Conservation (phyloP, 2,329 filamentous ascomycete genomes). For the Zymoseptoria pseudotritici region DNA sequence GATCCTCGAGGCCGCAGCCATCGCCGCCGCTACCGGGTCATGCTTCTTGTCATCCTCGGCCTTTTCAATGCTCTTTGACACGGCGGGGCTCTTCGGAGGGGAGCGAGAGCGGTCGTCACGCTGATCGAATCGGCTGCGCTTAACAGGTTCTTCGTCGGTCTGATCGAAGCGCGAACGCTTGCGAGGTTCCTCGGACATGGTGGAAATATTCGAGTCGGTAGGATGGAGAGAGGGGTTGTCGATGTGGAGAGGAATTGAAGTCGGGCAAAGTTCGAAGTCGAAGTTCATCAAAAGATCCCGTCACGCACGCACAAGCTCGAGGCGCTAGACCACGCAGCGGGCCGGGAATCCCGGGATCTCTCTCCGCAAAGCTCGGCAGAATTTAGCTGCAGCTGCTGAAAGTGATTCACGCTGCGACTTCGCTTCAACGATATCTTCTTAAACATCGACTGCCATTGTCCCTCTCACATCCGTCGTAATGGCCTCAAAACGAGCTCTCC, state of each 20-base stretch:
- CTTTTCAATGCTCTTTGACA: slow-evolving; percentile 50
- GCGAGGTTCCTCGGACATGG: slow-evolving; percentile 71
- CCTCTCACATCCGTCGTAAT: slow-evolving; percentile 16
- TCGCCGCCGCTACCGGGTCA: slow-evolving; percentile 56
- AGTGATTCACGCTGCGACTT: not conserved
- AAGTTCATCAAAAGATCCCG: not conserved
- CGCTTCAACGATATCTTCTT: too few species aligned
- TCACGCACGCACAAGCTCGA: not conserved
- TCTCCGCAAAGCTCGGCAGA: not conserved
- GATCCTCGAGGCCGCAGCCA: slow-evolving; percentile 59
- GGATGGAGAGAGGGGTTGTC: not conserved
- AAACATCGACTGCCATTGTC: not conserved
- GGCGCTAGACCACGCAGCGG: not conserved
- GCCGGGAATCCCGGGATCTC: not conserved
- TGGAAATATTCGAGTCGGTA: slow-evolving; percentile 1
- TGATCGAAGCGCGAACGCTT: slow-evolving; percentile 82
- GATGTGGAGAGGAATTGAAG: not conserved
- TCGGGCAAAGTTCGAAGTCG: not conserved
- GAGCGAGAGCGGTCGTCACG: slow-evolving; percentile 63
- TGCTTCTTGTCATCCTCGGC: slow-evolving; percentile 16
- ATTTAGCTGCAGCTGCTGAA: too few species aligned
- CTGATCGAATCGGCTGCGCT: slow-evolving; percentile 74
- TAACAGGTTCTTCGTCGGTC: slow-evolving; percentile 62
- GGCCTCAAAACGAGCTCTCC: slow-evolving; percentile 29
- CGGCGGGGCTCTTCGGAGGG: slow-evolving; percentile 69